phyloP scores from a whole-genome alignment of 345 rosid species.

The Dipteronia dyeriana region DNA sequence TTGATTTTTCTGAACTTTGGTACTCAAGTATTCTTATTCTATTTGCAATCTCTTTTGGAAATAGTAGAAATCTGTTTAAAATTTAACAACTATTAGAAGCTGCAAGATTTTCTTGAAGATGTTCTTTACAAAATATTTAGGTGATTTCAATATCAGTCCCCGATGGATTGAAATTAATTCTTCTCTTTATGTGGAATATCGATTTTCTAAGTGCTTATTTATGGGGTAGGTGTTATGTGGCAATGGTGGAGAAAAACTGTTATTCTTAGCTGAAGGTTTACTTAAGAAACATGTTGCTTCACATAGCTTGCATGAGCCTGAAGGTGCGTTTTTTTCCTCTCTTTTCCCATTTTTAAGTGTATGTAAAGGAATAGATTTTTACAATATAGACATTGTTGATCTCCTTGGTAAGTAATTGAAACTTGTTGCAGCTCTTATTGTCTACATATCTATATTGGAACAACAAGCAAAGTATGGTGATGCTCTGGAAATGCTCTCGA shows the following conservation, averaged over 20 bases:
- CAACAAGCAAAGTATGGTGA: constrained; percentile 78
- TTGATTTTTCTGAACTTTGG: background rate
- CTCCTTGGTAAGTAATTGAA: constrained; percentile 18
- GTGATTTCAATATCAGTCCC: constrained; percentile 4
- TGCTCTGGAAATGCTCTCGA: constrained; percentile 78
- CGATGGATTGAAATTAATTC: background rate
- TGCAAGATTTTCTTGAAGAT: background rate
- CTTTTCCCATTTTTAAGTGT: background rate
- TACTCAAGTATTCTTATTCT: background rate
- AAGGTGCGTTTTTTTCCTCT: constrained; percentile 47
- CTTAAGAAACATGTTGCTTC: constrained; percentile 87
- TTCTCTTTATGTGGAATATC: constrained; percentile 1
- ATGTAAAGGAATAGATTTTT: background rate
- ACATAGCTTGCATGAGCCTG: constrained; percentile 97
- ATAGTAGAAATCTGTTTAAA: background rate
- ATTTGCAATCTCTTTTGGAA: background rate
- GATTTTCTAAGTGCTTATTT: constrained; percentile 23
- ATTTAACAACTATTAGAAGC: background rate
- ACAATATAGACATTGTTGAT: constrained; percentile 1
- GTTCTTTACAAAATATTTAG: background rate
- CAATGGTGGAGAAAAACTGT: constrained; percentile 80
- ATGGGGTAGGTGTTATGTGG: constrained; percentile 74
- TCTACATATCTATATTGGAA: constrained; percentile 90
- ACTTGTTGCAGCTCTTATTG: constrained; percentile 72
- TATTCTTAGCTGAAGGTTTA: constrained; percentile 87